phyloP scores from a whole-genome alignment of 768 basidiomycete species.

The Clavaria fumosa region DNA sequence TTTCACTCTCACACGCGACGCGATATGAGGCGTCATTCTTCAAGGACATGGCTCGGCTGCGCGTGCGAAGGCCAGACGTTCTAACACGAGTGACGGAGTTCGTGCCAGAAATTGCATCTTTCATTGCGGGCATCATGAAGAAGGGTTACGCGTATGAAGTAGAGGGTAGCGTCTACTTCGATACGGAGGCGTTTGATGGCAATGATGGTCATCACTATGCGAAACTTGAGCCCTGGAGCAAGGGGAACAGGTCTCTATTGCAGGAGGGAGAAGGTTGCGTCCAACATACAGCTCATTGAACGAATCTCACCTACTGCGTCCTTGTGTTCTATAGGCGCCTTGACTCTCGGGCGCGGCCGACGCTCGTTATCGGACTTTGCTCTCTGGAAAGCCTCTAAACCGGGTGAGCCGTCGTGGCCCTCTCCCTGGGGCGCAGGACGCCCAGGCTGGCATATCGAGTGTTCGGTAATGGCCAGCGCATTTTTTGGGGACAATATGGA shows the following conservation, averaged over 20 bases:
- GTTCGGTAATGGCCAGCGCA: conserved; percentile 94
- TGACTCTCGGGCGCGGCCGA: conserved; percentile 39
- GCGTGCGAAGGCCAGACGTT: conserved; percentile 76
- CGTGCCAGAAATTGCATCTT: conserved; percentile 85
- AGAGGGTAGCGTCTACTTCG: conserved; percentile 82
- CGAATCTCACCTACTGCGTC: conserved; percentile 2
- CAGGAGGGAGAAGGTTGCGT: conserved; percentile 81
- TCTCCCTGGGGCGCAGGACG: conserved; percentile 94
- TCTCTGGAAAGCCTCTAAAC: conserved; percentile 92
- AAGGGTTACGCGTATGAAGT: conserved; percentile 69
- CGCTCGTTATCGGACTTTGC: conserved; percentile 89
- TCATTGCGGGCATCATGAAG: conserved; percentile 69
- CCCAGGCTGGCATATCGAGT: conserved; percentile 99
- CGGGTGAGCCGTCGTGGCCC: conserved; percentile 92
- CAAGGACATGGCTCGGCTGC: conserved; percentile 80
- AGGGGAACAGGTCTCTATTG: conserved; percentile 78
- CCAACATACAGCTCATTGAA: background rate
- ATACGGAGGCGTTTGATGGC: conserved; percentile 70
- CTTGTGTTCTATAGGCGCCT: conserved; percentile 17
- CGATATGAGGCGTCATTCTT: conserved; percentile 89
- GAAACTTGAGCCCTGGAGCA: conserved; percentile 92
- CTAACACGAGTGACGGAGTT: conserved; percentile 95
- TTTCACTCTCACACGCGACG: conserved; percentile 68
- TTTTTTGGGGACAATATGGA: conserved; percentile 86
- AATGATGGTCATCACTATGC: conserved; percentile 66